Conservation (phyloP, 1,284 basidiomycete genomes). For the Blastosporella zonata region DNA sequence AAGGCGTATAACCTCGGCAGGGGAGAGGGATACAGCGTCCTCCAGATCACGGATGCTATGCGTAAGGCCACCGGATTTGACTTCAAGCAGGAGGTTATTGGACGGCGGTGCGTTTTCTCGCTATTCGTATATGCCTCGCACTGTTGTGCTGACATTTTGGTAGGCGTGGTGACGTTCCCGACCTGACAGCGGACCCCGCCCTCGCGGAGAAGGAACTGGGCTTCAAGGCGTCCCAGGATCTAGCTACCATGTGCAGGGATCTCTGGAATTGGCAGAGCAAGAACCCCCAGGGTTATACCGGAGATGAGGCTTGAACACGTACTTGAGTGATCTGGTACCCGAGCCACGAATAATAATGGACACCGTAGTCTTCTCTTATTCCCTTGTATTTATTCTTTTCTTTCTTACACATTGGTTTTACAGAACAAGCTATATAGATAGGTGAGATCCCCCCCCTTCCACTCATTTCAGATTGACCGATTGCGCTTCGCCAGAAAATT, state of each 20-base stretch:
- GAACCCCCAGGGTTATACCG: slow-evolving; percentile 72
- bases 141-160: background rate
- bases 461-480: too few species aligned
- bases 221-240: slow-evolving; percentile 80
- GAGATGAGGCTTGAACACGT: slow-evolving; percentile 1
- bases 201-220: slow-evolving; percentile 94
- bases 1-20: slow-evolving; percentile 97
- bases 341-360: too few species aligned
- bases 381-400: background rate
- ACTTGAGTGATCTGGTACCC: too few species aligned
- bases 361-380: background rate
- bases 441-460: too few species aligned
- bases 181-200: slow-evolving; percentile 91
- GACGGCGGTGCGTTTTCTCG: slow-evolving; percentile 65
- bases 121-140: background rate
- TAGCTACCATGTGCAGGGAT: slow-evolving; percentile 90
- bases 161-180: slow-evolving; percentile 93
- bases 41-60: slow-evolving; percentile 97
- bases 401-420: too few species aligned
- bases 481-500: too few species aligned
- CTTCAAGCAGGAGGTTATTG: slow-evolving; percentile 89
- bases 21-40: slow-evolving; percentile 89
- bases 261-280: slow-evolving; percentile 92
- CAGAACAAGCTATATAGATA: too few species aligned
- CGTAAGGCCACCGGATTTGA: slow-evolving; percentile 85